Conservation (phyloP, 805 yeast genomes). For the Priceomyces fermenticarens region DNA sequence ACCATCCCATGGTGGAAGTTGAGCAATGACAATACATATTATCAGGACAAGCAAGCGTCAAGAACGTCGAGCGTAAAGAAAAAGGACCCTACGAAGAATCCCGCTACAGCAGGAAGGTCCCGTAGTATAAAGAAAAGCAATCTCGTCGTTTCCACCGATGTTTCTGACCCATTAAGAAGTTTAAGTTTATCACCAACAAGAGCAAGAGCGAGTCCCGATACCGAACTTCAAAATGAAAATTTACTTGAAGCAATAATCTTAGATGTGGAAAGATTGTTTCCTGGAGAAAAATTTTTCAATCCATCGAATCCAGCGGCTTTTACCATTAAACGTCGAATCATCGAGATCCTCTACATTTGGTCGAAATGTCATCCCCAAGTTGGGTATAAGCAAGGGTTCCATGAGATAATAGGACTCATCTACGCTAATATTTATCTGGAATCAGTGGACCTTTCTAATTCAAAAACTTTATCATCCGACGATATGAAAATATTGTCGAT, state of each 20-base stretch:
- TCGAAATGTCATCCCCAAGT: slow-evolving; percentile 45
- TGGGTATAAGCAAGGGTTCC: slow-evolving; percentile 55
- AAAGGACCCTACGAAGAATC: slow-evolving; percentile 1
- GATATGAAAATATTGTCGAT: slow-evolving; percentile 37
- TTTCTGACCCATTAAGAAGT: slow-evolving; percentile 16
- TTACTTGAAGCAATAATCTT: slow-evolving; percentile 42
- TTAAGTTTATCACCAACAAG: slow-evolving; percentile 2
- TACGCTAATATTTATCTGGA: slow-evolving; percentile 40
- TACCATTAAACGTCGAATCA: slow-evolving; percentile 25
- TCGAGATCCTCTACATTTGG: slow-evolving; percentile 48
- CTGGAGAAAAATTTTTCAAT: slow-evolving; percentile 38
- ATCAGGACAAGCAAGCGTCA: slow-evolving; percentile 13
- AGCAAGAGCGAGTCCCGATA: slow-evolving; percentile 4
- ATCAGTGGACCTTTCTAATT: slow-evolving; percentile 24
- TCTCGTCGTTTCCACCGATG: slow-evolving; percentile 17
- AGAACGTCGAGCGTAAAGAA: slow-evolving; percentile 10
- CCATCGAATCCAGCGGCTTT: slow-evolving; percentile 12
- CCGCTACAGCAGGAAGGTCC: background rate
- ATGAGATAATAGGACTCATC: slow-evolving; percentile 51
- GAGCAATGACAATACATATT: slow-evolving; percentile 26
- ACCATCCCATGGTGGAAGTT: slow-evolving; percentile 36
- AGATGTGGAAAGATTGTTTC: slow-evolving; percentile 53
- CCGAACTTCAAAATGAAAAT: slow-evolving; percentile 31
- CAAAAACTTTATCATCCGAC: slow-evolving; percentile 20
- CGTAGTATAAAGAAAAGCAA: slow-evolving; percentile 7